Conservation (phyloP, 176 grass and related monocot species). For the Cenchrus americanus region DNA sequence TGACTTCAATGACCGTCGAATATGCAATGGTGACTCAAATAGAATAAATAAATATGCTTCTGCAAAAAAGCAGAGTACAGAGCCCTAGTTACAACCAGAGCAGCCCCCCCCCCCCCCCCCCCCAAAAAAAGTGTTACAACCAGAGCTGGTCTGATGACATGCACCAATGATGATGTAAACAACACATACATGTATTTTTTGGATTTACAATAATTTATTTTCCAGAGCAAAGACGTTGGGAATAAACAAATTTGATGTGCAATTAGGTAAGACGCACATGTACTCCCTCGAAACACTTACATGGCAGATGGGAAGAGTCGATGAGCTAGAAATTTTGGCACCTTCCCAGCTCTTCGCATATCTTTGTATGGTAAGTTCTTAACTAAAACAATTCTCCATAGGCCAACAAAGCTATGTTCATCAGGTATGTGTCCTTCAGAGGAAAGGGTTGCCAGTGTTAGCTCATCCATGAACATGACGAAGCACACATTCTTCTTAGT, state of each 20-base stretch:
- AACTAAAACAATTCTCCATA: constrained; percentile 85
- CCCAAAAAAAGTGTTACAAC: no score
- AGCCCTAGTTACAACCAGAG: neutral
- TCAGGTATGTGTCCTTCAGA: constrained; percentile 79
- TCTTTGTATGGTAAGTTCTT: constrained; percentile 79
- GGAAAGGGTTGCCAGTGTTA: constrained; percentile 78
- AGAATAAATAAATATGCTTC: neutral
- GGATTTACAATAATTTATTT: constrained; percentile 8
- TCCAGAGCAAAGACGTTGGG: neutral
- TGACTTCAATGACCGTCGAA: neutral
- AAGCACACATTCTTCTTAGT: constrained; percentile 91
- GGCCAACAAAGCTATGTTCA: constrained; percentile 67
- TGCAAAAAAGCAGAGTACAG: constrained; percentile 4
- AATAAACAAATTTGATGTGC: constrained; percentile 27
- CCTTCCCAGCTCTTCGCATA: constrained; percentile 84
- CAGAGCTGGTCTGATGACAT: neutral
- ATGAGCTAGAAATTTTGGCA: constrained; percentile 88
- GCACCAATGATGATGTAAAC: neutral
- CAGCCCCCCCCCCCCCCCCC: no score
- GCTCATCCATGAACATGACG: constrained; percentile 93
- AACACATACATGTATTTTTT: constrained; percentile 17
- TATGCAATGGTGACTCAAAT: neutral
- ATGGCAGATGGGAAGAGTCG: constrained; percentile 80
- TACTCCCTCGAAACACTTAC: constrained; percentile 47
- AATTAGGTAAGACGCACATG: constrained; percentile 13